Percentiles rank a stretch among this genome's conserved stretches.
These are phyloP conservation scores for Penicillium atrosanguineum DNA, from an alignment of 495 filamentous ascomycete genomes.

Conservation along the genomic window DNA sequence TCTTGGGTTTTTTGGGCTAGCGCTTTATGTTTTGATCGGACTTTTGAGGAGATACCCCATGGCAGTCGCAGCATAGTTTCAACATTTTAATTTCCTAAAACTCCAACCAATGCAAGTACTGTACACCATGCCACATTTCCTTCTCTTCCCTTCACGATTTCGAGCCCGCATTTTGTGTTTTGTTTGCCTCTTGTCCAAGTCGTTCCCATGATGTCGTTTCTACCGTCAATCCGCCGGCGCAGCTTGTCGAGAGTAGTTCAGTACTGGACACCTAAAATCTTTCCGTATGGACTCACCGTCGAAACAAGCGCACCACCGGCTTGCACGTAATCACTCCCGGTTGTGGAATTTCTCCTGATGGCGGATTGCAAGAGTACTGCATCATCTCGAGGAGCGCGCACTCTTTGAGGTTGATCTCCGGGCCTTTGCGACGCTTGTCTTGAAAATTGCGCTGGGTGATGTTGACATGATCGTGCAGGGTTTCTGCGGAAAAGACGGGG, in stretches of 20 bases:
- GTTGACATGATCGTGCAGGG: slow-evolving; percentile 43
- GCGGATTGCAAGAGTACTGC: slow-evolving; percentile 74
- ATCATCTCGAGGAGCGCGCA: slow-evolving; percentile 76
- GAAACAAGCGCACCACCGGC: slow-evolving; percentile 74
- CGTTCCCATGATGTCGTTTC: slow-evolving; percentile 82
- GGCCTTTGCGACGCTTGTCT: slow-evolving; percentile 44
- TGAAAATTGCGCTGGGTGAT: slow-evolving; percentile 40
- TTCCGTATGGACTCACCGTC: slow-evolving; percentile 56
- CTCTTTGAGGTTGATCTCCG: slow-evolving; percentile 54
- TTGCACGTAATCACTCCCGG: slow-evolving; percentile 64
- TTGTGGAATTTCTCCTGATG: slow-evolving; percentile 52
- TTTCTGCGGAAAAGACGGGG: slow-evolving; percentile 37
- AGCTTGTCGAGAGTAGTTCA: slow-evolving; percentile 53
- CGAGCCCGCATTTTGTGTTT: slow-evolving; percentile 13
- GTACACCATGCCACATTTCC: neutral
- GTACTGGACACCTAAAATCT: neutral
- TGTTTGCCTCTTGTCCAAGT: slow-evolving; percentile 28
- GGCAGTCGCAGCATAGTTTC: slow-evolving; percentile 18
- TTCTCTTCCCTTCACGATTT: slow-evolving; percentile 2
- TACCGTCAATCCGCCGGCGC: slow-evolving; percentile 69
- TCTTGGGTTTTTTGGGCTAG: slow-evolving; percentile 21
- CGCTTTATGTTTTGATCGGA: slow-evolving; percentile 20
- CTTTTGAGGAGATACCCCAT: slow-evolving; percentile 42
- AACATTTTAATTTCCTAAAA: slow-evolving; percentile 18
- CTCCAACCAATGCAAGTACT: slow-evolving; percentile 28